These are phyloP conservation scores for Psidium guajava DNA, from an alignment of 345 rosid genomes.

Conservation along the genomic window DNA sequence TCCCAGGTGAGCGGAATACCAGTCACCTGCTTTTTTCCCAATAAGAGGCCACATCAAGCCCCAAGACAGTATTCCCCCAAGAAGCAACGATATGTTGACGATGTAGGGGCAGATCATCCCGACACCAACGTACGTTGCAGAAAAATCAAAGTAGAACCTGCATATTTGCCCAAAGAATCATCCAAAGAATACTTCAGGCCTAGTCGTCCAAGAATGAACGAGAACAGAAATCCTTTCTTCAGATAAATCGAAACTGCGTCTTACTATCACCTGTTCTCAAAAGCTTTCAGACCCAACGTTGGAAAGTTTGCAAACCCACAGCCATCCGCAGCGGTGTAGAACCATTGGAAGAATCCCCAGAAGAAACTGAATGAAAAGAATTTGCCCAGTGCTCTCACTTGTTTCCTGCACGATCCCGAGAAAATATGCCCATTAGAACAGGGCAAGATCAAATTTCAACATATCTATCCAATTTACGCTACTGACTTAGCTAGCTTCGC, in stretches of 20 bases:
- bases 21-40: conserved; percentile 45
- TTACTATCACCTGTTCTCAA: conserved; percentile 28
- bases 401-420: conserved; percentile 35
- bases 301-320: conserved; percentile 75
- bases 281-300: conserved; percentile 62
- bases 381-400: conserved; percentile 54
- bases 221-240: not conserved
- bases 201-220: no score
- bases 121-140: conserved; percentile 75
- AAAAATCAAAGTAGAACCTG: conserved; percentile 86
- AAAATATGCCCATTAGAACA: not conserved
- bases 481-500: conserved; percentile 71
- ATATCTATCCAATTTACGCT: not conserved
- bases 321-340: conserved; percentile 45
- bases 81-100: conserved; percentile 50
- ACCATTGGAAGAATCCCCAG: conserved; percentile 93
- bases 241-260: not conserved
- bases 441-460: not conserved
- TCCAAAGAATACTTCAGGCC: no score
- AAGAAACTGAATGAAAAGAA: conserved; percentile 71
- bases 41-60: conserved; percentile 86
- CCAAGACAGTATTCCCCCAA: conserved; percentile 78
- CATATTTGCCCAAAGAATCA: not conserved
- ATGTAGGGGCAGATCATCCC: conserved; percentile 88
- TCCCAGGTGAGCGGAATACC: conserved; percentile 25